These are phyloP conservation scores for Smittium mucronatum DNA, from an alignment of 371 early-diverging fungal species.

Conservation along the genomic window DNA sequence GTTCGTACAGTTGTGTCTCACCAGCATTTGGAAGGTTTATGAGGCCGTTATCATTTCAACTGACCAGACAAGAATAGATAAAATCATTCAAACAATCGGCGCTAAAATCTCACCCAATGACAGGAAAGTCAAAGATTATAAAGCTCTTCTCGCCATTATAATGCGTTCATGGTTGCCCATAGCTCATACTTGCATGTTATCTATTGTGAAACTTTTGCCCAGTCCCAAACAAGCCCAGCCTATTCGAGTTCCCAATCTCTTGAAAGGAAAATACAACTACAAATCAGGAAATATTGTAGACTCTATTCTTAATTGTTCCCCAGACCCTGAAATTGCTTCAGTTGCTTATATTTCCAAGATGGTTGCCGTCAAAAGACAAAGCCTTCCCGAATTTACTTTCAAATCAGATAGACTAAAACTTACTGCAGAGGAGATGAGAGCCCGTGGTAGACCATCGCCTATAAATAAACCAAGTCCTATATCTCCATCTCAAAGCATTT, in stretches of 20 bases:
- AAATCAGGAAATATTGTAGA: slow-evolving; percentile 42
- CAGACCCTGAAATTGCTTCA: slow-evolving; percentile 34
- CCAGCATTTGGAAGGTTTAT: slow-evolving; percentile 92
- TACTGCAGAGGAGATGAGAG: slow-evolving; percentile 85
- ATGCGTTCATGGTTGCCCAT: slow-evolving; percentile 76
- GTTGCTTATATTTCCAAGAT: slow-evolving; percentile 88
- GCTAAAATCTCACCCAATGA: slow-evolving; percentile 83
- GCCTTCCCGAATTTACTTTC: slow-evolving; percentile 46
- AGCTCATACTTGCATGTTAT: slow-evolving; percentile 54
- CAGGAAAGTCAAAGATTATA: slow-evolving; percentile 69
- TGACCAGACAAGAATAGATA: slow-evolving; percentile 77
- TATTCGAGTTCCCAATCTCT: slow-evolving; percentile 61
- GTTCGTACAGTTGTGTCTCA: slow-evolving; percentile 91
- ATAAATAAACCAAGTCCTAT: slow-evolving; percentile 1
- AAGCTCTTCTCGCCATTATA: slow-evolving; percentile 55
- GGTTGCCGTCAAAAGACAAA: slow-evolving; percentile 62
- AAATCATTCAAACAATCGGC: slow-evolving; percentile 73
- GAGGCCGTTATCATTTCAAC: slow-evolving; percentile 60
- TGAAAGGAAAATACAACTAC: slow-evolving; percentile 42
- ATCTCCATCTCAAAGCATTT: not conserved
- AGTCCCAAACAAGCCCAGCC: slow-evolving; percentile 72
- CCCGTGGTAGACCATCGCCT: slow-evolving; percentile 44
- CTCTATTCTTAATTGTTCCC: slow-evolving; percentile 9
- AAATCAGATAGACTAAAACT: slow-evolving; percentile 46
- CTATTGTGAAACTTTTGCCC: slow-evolving; percentile 79